These are phyloP conservation scores for Globisporangium parvum DNA, from an alignment of 352 stramenopile species.

Conservation along the genomic window DNA sequence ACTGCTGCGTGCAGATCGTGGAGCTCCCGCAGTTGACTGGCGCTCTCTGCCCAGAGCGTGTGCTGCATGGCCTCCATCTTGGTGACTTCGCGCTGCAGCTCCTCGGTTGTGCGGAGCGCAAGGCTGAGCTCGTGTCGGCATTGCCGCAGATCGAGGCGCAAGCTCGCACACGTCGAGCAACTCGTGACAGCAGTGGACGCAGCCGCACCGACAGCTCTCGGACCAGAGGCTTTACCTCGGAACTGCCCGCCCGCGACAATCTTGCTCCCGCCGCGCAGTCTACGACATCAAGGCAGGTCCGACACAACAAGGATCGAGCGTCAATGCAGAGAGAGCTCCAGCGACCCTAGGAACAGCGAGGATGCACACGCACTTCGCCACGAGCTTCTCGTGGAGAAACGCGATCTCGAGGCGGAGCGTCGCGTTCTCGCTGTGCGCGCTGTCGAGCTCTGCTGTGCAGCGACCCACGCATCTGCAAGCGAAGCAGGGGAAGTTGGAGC, in stretches of 20 bases:
- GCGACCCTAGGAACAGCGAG: no score
- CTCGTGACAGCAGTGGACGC: neutral
- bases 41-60: slow-evolving; percentile 25
- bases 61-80: slow-evolving; percentile 26
- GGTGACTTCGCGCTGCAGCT: slow-evolving; percentile 23
- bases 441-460: neutral
- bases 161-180: slow-evolving; percentile 21
- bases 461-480: no score
- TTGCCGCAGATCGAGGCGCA: slow-evolving; percentile 14
- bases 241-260: slow-evolving; percentile 34
- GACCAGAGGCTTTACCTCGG: slow-evolving; percentile 13
- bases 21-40: slow-evolving; percentile 15
- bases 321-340: no score
- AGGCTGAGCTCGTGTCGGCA: slow-evolving; percentile 16
- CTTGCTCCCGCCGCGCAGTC: slow-evolving; percentile 32
- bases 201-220: neutral
- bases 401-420: slow-evolving; percentile 23
- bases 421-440: slow-evolving; percentile 20
- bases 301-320: no score
- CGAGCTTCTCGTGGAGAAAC: slow-evolving; percentile 20
- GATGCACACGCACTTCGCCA: slow-evolving; percentile 25
- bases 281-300: slow-evolving; percentile 1
- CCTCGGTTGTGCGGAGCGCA: slow-evolving; percentile 7
- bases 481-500: neutral
- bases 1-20: slow-evolving; percentile 16